Conservation (phyloP, 306 rosid species). For the Trifolium subterraneum region DNA sequence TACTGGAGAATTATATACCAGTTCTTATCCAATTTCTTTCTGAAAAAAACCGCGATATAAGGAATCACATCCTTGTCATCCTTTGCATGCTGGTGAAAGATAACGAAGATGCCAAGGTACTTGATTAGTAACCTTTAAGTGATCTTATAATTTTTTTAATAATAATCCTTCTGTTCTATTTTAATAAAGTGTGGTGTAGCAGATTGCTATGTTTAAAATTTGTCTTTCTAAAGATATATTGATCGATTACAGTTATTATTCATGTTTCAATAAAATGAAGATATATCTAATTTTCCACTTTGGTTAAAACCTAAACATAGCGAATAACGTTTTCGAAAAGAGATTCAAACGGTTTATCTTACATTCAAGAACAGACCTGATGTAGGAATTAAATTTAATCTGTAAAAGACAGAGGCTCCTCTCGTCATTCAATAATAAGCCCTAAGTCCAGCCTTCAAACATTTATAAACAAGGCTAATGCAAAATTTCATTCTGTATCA, state of each 20-base stretch:
- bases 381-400: neutral
- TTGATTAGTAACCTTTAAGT: neutral
- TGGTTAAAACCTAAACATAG: neutral
- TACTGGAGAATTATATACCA: constrained; percentile 63
- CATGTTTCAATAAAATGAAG: neutral
- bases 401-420: neutral
- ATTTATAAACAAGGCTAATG: neutral
- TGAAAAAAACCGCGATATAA: constrained; percentile 58
- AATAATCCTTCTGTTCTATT: neutral
- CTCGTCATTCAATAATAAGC: neutral
- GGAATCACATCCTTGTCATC: constrained; percentile 54
- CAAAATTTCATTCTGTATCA: neutral
- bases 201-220: neutral
- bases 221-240: neutral
- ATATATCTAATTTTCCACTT: neutral
- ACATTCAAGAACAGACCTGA: constrained; percentile 2
- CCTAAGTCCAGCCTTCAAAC: neutral
- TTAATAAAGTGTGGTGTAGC: neutral
- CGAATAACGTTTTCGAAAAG: neutral
- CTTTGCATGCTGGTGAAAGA: constrained; percentile 62
- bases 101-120: constrained; percentile 66
- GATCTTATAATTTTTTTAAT: neutral
- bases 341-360: neutral
- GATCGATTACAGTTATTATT: neutral
- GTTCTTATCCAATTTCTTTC: constrained; percentile 61